These are phyloP conservation scores for Pichiaceae sp. DNA, from an alignment of 1,139 yeast genomes.

Conservation along the genomic window DNA sequence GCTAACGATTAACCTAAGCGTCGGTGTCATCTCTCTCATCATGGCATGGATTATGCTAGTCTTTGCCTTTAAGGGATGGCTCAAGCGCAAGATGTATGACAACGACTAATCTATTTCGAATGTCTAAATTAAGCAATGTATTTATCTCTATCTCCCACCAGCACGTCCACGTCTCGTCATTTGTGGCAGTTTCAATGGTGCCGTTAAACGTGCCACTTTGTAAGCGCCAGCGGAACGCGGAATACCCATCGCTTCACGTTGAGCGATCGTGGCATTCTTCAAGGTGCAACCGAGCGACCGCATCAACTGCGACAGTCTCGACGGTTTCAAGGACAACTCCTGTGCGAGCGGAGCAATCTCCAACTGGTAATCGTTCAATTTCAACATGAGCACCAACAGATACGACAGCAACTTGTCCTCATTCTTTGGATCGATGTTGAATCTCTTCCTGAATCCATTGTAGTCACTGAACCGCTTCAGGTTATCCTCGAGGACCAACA, in stretches of 20 bases:
- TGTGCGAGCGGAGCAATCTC: slow-evolving; percentile 78
- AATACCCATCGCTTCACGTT: slow-evolving; percentile 79
- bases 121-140: neutral
- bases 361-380: slow-evolving; percentile 65
- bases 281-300: slow-evolving; percentile 78
- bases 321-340: slow-evolving; percentile 77
- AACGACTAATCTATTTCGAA: too few species aligned
- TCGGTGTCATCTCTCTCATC: slow-evolving; percentile 69
- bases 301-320: slow-evolving; percentile 60
- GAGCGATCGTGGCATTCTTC: slow-evolving; percentile 67
- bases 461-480: slow-evolving; percentile 61
- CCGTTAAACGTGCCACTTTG: slow-evolving; percentile 76
- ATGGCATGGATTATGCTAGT: slow-evolving; percentile 87
- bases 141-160: neutral
- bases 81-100: slow-evolving; percentile 20
- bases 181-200: slow-evolving; percentile 87
- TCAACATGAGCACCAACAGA: slow-evolving; percentile 63
- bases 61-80: slow-evolving; percentile 54
- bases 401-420: slow-evolving; percentile 83
- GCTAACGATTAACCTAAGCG: slow-evolving; percentile 82
- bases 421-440: slow-evolving; percentile 72
- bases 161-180: slow-evolving; percentile 46
- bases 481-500: slow-evolving; percentile 63
- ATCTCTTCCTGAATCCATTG: slow-evolving; percentile 64
- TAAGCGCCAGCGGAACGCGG: slow-evolving; percentile 58